phyloP scores from a whole-genome alignment of 768 basidiomycete genomes.

The Tylopilus sp. region DNA sequence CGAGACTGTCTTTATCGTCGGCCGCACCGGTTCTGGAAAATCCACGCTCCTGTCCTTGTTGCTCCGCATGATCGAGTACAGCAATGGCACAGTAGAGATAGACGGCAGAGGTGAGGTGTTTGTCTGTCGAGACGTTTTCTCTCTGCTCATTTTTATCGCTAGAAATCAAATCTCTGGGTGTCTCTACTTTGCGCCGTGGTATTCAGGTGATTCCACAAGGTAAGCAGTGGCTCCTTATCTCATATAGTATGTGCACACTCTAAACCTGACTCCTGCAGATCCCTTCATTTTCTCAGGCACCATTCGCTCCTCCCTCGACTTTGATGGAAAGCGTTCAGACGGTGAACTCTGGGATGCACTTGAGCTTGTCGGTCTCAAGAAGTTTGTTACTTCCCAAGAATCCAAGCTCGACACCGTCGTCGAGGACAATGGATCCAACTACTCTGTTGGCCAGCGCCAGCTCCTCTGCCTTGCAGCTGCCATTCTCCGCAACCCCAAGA shows the following conservation, averaged over 20 bases:
- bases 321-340: conserved; percentile 21
- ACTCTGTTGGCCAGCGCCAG: conserved; percentile 91
- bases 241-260: not conserved
- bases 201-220: conserved; percentile 32
- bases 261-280: conserved; percentile 11
- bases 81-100: conserved; percentile 74
- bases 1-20: conserved; percentile 78
- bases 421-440: conserved; percentile 68
- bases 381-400: conserved; percentile 68
- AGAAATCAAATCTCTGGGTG: conserved; percentile 81
- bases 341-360: conserved; percentile 40
- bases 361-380: conserved; percentile 50
- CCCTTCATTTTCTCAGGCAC: conserved; percentile 34
- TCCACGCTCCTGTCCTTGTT: conserved; percentile 61
- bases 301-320: conserved; percentile 29
- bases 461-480: conserved; percentile 55
- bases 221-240: not conserved
- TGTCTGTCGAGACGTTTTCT: conserved; percentile 46
- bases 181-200: conserved; percentile 26
- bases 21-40: conserved; percentile 75
- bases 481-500: conserved; percentile 30
- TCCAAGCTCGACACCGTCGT: conserved; percentile 74
- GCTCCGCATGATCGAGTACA: conserved; percentile 74
- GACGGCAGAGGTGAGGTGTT: conserved; percentile 49
- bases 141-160: conserved; percentile 50